These are phyloP conservation scores for Vinca minor DNA, from an alignment of 257 asterid genomes.

Conservation along the genomic window DNA sequence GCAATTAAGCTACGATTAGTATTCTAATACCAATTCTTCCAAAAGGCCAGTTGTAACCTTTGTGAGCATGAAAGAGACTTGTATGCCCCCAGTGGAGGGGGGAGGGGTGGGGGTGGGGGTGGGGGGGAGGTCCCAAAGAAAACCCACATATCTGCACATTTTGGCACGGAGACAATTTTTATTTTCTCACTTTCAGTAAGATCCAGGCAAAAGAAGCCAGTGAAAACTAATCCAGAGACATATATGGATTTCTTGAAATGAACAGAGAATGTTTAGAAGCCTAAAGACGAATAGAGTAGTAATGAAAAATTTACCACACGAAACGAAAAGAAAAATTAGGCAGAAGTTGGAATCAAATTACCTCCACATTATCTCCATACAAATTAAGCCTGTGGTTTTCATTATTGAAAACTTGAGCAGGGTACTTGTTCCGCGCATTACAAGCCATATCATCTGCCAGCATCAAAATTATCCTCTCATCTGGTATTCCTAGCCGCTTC, in stretches of 20 bases:
- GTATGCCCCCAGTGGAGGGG: no score
- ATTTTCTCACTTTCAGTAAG: neutral
- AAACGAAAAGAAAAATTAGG: neutral
- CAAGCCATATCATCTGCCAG: conserved; percentile 99
- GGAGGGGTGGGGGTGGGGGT: no score
- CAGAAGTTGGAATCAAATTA: conserved; percentile 16
- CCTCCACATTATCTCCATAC: conserved; percentile 98
- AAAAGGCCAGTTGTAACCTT: neutral
- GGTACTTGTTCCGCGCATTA: conserved; percentile 90
- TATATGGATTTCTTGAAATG: neutral
- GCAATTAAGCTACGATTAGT: neutral
- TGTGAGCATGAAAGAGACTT: neutral
- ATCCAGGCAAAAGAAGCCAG: neutral
- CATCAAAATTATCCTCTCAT: conserved; percentile 93
- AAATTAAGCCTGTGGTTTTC: conserved; percentile 86
- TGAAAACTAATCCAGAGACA: neutral
- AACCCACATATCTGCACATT: neutral
- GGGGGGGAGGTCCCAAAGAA: neutral
- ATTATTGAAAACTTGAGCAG: conserved; percentile 96
- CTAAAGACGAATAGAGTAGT: neutral
- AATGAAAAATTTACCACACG: neutral
- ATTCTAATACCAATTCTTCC: neutral
- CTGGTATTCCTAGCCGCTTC: conserved; percentile 94
- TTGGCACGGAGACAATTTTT: neutral
- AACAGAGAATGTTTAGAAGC: neutral